phyloP scores from a whole-genome alignment of 495 filamentous ascomycete genomes.

The Penicillium lagena region DNA sequence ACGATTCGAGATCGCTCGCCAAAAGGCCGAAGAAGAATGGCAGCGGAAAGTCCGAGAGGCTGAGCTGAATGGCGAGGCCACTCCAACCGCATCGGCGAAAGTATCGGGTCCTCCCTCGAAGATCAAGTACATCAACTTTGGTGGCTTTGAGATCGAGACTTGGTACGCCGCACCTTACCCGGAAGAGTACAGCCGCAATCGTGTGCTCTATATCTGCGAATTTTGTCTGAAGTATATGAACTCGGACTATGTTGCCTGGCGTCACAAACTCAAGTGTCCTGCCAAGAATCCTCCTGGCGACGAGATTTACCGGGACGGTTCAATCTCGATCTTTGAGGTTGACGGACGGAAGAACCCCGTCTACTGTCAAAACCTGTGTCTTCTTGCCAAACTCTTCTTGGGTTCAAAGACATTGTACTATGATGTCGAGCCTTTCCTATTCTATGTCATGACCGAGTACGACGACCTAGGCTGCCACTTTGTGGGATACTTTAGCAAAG shows the following conservation, averaged over 20 bases:
- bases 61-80: conserved; percentile 41
- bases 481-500: conserved; percentile 98
- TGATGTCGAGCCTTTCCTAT: conserved; percentile 95
- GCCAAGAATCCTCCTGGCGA: conserved; percentile 95
- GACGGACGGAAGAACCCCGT: conserved; percentile 95
- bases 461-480: conserved; percentile 94
- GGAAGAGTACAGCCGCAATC: conserved; percentile 94
- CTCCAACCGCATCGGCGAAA: conserved; percentile 52
- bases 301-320: conserved; percentile 93
- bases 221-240: conserved; percentile 99
- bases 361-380: conserved; percentile 95
- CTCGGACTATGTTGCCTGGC: conserved; percentile 94
- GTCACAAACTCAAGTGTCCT: conserved; percentile 95
- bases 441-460: conserved; percentile 97
- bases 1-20: conserved; percentile 79
- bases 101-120: conserved; percentile 82
- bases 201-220: conserved; percentile 94
- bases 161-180: conserved; percentile 99
- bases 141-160: conserved; percentile 94
- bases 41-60: conserved; percentile 51
- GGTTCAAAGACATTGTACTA: conserved; percentile 98
- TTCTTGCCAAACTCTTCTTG: conserved; percentile 91
- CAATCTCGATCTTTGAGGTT: conserved; percentile 93
- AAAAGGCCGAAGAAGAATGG: conserved; percentile 89
- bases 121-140: conserved; percentile 98